Evolutionary conservation across 176 grass and related monocot genomes (phyloP).

Genomic region (Cenchrus fungigraminus): DNA sequence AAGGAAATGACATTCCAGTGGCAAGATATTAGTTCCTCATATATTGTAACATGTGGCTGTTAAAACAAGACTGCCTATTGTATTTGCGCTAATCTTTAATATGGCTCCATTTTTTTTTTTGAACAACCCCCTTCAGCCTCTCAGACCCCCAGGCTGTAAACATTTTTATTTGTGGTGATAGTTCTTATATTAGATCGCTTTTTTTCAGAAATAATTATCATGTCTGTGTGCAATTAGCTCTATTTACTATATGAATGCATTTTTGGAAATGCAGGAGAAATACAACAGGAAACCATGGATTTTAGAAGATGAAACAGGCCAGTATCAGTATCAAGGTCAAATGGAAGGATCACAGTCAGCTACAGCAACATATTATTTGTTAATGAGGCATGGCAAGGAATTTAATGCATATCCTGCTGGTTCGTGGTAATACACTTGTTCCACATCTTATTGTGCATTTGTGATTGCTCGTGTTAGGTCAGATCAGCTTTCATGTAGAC

Average conservation of each 20-base stretch:
- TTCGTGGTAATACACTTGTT: conserved; percentile 70
- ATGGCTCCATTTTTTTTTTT: not conserved
- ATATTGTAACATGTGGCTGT: not conserved
- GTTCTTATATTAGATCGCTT: not conserved
- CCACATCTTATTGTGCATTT: conserved; percentile 20
- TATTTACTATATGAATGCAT: conserved; percentile 22
- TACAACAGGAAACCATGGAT: conserved; percentile 93
- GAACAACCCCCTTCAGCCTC: too few species aligned
- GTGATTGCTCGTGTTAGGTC: conserved; percentile 2
- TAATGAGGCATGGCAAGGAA: conserved; percentile 95
- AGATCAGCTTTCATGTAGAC: conserved; percentile 13
- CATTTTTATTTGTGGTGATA: not conserved
- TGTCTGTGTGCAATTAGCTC: conserved; percentile 16
- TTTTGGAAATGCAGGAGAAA: conserved; percentile 69
- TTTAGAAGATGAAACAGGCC: conserved; percentile 98
- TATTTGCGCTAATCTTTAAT: not conserved
- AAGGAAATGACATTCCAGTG: not conserved
- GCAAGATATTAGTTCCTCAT: not conserved
- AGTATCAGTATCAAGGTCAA: conserved; percentile 93
- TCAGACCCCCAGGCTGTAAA: too few species aligned
- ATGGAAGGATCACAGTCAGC: conserved; percentile 89
- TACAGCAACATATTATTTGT: conserved; percentile 93
- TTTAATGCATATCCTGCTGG: conserved; percentile 92
- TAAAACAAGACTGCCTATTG: not conserved
- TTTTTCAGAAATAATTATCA: not conserved